These are phyloP conservation scores for Chaetomium tenue DNA, from an alignment of 495 filamentous ascomycete genomes.

Conservation along the genomic window DNA sequence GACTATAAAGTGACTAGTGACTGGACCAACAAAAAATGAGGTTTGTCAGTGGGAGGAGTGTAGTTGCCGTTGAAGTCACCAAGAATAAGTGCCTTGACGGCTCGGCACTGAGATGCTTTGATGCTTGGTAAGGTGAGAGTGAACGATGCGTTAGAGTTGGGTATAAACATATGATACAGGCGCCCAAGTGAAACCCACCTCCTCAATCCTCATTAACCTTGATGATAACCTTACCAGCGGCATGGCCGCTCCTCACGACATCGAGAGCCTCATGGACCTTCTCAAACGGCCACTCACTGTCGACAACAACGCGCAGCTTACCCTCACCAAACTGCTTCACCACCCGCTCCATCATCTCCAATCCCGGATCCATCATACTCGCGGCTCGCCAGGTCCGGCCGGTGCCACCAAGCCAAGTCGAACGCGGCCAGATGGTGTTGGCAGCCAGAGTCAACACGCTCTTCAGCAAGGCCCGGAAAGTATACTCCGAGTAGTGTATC, in stretches of 20 bases:
- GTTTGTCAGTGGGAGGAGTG: background rate
- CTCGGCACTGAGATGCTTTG: too few relatives aligned
- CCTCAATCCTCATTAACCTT: conserved; percentile 25
- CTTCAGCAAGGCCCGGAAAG: conserved; percentile 26
- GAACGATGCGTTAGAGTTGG: background rate
- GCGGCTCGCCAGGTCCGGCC: conserved; percentile 33
- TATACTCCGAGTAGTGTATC: conserved; percentile 28
- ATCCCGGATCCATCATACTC: conserved; percentile 31
- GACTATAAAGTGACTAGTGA: background rate
- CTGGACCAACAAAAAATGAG: too few relatives aligned
- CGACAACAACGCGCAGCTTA: conserved; percentile 33
- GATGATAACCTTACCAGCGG: conserved; percentile 38
- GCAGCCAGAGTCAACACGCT: conserved; percentile 26
- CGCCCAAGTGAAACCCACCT: background rate
- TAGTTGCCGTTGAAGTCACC: too few relatives aligned
- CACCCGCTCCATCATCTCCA: conserved; percentile 34
- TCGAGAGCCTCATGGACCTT: conserved; percentile 36
- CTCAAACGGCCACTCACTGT: conserved; percentile 34
- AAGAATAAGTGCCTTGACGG: too few relatives aligned
- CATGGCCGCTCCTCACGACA: conserved; percentile 28
- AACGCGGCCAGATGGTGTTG: conserved; percentile 35
- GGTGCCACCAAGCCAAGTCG: conserved; percentile 35
- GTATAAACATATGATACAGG: background rate
- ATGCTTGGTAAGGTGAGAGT: background rate
- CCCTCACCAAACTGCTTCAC: conserved; percentile 32